A percentile compares a stretch with the other conserved stretches of the same genome.
These are phyloP conservation scores for Kwoniella sp. DNA, from an alignment of 768 basidiomycete species.

Conservation along the genomic window DNA sequence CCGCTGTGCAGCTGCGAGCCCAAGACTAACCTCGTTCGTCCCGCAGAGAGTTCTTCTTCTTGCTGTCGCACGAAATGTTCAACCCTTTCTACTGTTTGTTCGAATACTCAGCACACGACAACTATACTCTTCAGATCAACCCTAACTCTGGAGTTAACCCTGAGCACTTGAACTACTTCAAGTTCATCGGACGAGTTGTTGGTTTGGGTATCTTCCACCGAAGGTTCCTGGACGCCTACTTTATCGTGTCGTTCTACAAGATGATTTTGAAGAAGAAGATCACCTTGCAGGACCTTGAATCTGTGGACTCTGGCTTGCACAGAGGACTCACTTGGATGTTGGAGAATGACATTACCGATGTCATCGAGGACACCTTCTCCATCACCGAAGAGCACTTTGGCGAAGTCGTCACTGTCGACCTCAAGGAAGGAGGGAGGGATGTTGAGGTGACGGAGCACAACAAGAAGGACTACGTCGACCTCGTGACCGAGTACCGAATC, in stretches of 20 bases:
- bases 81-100: slow-evolving; percentile 99
- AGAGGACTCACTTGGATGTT: slow-evolving; percentile 98
- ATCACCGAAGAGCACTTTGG: slow-evolving; percentile 97
- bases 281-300: slow-evolving; percentile 84
- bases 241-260: slow-evolving; percentile 99
- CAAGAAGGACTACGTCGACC: slow-evolving; percentile 97
- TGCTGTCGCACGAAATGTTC: slow-evolving; percentile 99
- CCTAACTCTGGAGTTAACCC: slow-evolving; percentile 97
- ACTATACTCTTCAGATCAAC: slow-evolving; percentile 99
- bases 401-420: slow-evolving; percentile 93
- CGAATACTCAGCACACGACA: slow-evolving; percentile 99
- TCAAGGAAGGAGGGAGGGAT: slow-evolving; percentile 82
- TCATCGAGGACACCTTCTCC: slow-evolving; percentile 96
- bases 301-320: slow-evolving; percentile 90
- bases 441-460: slow-evolving; percentile 90
- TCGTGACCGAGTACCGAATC: slow-evolving; percentile 93
- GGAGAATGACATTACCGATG: slow-evolving; percentile 98
- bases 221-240: slow-evolving; percentile 97
- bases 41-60: slow-evolving; percentile 96
- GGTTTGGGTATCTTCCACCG: slow-evolving; percentile 98
- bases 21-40: neutral
- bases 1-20: neutral
- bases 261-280: slow-evolving; percentile 99
- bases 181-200: slow-evolving; percentile 94
- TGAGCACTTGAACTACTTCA: slow-evolving; percentile 99